Evolutionary conservation across 1,284 basidiomycete genomes (phyloP).

Genomic region (Tetrapyrgos nigripes): DNA sequence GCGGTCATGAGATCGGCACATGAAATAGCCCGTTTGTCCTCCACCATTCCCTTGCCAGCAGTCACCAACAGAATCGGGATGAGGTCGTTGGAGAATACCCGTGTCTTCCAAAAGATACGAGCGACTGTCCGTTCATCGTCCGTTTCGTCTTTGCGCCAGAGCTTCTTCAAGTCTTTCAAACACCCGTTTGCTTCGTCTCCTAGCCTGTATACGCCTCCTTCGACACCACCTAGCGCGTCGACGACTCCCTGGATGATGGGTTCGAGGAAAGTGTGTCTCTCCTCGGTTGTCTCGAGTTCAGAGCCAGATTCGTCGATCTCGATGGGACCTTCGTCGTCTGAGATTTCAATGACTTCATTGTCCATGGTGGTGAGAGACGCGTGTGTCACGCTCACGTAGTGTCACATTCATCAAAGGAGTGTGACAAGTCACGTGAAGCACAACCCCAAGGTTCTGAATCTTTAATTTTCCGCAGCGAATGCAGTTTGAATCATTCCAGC

Average conservation of each 20-base stretch:
- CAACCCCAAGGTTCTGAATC: too few relatives aligned
- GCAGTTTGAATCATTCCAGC: too few relatives aligned
- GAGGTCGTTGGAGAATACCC: conserved; percentile 85
- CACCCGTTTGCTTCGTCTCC: conserved; percentile 88
- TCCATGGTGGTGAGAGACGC: conserved; percentile 8
- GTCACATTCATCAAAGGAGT: background rate
- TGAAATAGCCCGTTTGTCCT: conserved; percentile 85
- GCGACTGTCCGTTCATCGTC: conserved; percentile 96
- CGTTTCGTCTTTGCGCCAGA: conserved; percentile 94
- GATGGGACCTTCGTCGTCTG: conserved; percentile 15
- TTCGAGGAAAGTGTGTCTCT: conserved; percentile 60
- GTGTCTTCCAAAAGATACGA: conserved; percentile 86
- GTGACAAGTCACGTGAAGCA: background rate
- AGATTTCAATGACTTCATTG: conserved; percentile 13
- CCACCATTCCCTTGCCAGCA: conserved; percentile 76
- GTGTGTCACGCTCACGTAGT: background rate
- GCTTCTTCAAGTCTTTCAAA: conserved; percentile 91
- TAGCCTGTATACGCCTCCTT: conserved; percentile 77
- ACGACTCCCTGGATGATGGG: conserved; percentile 76
- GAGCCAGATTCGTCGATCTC: conserved; percentile 17
- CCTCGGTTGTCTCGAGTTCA: conserved; percentile 28
- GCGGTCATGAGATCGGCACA: conserved; percentile 91
- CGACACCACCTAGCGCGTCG: conserved; percentile 74
- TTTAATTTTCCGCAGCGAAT: too few relatives aligned
- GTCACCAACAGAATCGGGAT: conserved; percentile 85